Evolutionary conservation across 169 alveolate species (phyloP).

Genomic region (Besnoitia besnoiti): DNA sequence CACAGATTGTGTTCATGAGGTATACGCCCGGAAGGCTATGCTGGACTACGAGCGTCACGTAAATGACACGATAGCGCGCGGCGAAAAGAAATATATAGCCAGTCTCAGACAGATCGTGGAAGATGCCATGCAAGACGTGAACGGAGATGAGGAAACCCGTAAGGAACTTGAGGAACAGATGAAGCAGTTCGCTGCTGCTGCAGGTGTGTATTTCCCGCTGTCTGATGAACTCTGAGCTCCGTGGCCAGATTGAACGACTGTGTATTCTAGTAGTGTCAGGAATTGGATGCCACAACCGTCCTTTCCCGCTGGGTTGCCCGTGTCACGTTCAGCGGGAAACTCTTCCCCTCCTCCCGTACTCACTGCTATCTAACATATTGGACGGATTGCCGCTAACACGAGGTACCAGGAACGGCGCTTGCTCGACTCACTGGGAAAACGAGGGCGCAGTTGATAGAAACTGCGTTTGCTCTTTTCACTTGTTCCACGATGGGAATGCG

Average conservation of each 20-base stretch:
- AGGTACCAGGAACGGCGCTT: too few relatives aligned
- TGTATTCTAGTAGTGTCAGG: not conserved
- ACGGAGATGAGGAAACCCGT: not conserved
- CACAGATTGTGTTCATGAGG: not conserved
- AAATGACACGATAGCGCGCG: not conserved
- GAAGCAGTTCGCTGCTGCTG: not conserved
- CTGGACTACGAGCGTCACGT: not conserved
- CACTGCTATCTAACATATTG: too few relatives aligned
- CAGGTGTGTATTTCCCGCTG: not conserved
- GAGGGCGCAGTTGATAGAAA: too few relatives aligned
- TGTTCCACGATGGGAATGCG: too few relatives aligned
- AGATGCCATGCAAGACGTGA: not conserved
- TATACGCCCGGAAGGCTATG: not conserved
- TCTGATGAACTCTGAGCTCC: not conserved
- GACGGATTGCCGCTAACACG: too few relatives aligned
- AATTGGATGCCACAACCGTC: not conserved
- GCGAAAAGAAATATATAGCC: not conserved
- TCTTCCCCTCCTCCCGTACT: too few relatives aligned
- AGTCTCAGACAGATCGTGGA: not conserved
- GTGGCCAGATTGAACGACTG: too few relatives aligned
- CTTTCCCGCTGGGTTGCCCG: not conserved
- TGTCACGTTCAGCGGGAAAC: too few relatives aligned
- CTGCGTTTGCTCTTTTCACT: too few relatives aligned
- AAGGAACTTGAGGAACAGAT: not conserved
- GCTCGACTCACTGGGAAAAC: too few relatives aligned